Evolutionary conservation across 2,329 filamentous ascomycete species (phyloP).

Genomic region (Elsinoe necatrix): DNA sequence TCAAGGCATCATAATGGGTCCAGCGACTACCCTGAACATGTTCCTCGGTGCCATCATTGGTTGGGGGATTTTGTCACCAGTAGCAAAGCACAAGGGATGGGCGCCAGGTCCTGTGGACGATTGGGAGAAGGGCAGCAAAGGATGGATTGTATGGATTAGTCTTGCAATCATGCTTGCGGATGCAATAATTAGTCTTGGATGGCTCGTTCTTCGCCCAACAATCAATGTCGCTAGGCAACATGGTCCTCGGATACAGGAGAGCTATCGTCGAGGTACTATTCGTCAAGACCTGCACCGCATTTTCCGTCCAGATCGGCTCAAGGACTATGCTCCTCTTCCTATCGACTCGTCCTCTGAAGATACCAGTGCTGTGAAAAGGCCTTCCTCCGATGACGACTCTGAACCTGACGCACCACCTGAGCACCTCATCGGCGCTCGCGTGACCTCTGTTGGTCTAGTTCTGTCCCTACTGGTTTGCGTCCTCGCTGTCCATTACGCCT

Average conservation of each 20-base stretch:
- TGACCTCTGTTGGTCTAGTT: constrained; percentile 66
- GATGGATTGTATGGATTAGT: constrained; percentile 97
- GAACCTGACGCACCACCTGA: constrained; percentile 74
- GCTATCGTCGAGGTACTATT: constrained; percentile 22
- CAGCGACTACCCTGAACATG: constrained; percentile 93
- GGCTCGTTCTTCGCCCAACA: constrained; percentile 61
- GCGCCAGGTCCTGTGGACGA: constrained; percentile 77
- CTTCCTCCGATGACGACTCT: constrained; percentile 32
- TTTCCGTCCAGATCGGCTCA: constrained; percentile 27
- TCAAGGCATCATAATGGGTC: constrained; percentile 97
- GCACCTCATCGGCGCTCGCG: constrained; percentile 66
- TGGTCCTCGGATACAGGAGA: constrained; percentile 27
- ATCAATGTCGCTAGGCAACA: constrained; percentile 40
- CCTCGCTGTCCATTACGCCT: constrained; percentile 70
- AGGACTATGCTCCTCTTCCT: constrained; percentile 28
- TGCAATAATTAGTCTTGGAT: constrained; percentile 76
- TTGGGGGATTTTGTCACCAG: constrained; percentile 82
- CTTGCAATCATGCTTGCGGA: constrained; percentile 95
- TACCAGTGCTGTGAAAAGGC: neutral
- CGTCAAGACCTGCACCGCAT: constrained; percentile 27
- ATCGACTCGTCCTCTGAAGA: constrained; percentile 19
- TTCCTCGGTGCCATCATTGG: constrained; percentile 78
- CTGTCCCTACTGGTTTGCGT: constrained; percentile 74
- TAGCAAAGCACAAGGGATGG: constrained; percentile 81
- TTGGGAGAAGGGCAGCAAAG: constrained; percentile 90